These are phyloP conservation scores for Cyberlindnera subsufficiens DNA, from an alignment of 805 yeast genomes.

Conservation along the genomic window DNA sequence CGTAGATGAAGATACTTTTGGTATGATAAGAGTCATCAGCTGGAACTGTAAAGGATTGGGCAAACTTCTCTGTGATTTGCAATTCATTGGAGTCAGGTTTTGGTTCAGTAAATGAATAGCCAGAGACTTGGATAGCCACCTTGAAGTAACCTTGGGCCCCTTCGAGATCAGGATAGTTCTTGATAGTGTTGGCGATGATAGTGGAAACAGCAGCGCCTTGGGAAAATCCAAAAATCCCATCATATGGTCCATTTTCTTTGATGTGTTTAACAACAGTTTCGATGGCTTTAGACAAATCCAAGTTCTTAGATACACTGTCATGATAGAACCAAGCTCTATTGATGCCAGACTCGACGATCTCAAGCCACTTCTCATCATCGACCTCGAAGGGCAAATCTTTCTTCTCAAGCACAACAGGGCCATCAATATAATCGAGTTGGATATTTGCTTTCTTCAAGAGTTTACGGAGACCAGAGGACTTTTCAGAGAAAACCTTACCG, in stretches of 20 bases:
- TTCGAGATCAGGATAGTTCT: constrained; percentile 6
- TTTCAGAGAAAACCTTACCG: constrained; percentile 77
- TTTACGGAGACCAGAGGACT: constrained; percentile 85
- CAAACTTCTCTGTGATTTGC: constrained; percentile 31
- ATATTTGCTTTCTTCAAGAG: constrained; percentile 57
- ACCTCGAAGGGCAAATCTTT: constrained; percentile 72
- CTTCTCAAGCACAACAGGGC: constrained; percentile 59
- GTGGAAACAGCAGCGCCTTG: constrained; percentile 93
- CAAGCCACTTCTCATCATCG: constrained; percentile 45
- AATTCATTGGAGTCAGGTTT: constrained; percentile 27
- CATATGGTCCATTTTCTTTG: constrained; percentile 69
- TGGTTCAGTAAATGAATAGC: constrained; percentile 45
- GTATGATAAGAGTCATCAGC: constrained; percentile 27
- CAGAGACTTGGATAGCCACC: constrained; percentile 74
- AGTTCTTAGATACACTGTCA: constrained; percentile 38
- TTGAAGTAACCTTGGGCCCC: constrained; percentile 39
- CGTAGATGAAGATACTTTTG: constrained; percentile 68
- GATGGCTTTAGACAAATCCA: constrained; percentile 48
- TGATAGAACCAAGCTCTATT: constrained; percentile 75
- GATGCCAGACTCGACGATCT: constrained; percentile 39
- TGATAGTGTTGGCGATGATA: constrained; percentile 53
- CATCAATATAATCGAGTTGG: constrained; percentile 74
- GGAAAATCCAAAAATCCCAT: constrained; percentile 85
- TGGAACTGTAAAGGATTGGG: constrained; percentile 26
- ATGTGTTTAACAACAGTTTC: constrained; percentile 42